phyloP scores from a whole-genome alignment of 2,329 filamentous ascomycete genomes.

The Aspergillus versicolor region DNA sequence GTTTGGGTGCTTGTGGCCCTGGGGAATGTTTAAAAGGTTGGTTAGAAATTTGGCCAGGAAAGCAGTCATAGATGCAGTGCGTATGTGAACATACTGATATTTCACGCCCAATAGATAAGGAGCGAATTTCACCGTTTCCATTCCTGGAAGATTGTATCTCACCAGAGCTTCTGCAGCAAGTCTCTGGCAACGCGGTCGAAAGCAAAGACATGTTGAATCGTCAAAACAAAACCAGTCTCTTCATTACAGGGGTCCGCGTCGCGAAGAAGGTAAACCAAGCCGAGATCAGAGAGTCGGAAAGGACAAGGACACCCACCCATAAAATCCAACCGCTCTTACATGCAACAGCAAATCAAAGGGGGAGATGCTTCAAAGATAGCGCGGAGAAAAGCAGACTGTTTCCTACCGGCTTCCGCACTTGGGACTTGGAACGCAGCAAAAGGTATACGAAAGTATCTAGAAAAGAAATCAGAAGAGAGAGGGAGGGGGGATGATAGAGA shows the following conservation, averaged over 20 bases:
- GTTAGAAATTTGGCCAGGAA: background rate
- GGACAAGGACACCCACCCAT: conserved; percentile 17
- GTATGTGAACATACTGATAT: conserved; percentile 24
- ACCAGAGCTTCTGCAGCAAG: conserved; percentile 24
- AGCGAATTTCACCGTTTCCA: conserved; percentile 16
- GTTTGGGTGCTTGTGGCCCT: conserved; percentile 28
- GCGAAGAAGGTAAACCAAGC: conserved; percentile 14
- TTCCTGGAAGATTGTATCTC: conserved; percentile 21
- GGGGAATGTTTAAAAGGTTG: background rate
- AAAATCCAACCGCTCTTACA: conserved; percentile 26
- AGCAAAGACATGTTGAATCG: conserved; percentile 29
- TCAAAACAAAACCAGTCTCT: background rate
- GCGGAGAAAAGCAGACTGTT: conserved; percentile 19
- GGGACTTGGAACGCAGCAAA: conserved; percentile 4
- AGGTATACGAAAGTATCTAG: conserved; percentile 23
- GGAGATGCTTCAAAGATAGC: conserved; percentile 24
- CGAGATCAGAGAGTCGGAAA: conserved; percentile 9
- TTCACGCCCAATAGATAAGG: conserved; percentile 23
- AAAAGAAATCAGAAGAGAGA: conserved; percentile 14
- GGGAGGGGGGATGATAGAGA: background rate
- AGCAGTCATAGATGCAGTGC: background rate
- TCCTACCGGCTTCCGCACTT: background rate
- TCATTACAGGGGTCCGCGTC: background rate
- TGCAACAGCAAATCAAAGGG: conserved; percentile 22
- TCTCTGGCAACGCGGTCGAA: conserved; percentile 23